Evolutionary conservation across 2,329 filamentous ascomycete species (phyloP).

Genomic region (Aspergillus arachidicola): DNA sequence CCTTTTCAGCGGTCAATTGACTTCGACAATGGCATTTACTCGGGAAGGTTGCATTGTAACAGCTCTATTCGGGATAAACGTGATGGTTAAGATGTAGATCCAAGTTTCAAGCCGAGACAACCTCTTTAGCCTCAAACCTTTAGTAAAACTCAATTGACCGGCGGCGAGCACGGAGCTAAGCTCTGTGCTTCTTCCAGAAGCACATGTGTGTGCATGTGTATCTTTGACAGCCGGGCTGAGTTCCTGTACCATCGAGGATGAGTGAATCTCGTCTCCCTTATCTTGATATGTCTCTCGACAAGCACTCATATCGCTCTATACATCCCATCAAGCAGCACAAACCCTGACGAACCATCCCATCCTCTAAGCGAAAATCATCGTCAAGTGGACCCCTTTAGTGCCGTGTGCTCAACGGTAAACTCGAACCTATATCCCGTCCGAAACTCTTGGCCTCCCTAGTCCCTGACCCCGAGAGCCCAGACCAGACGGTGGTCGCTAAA

Average conservation of each 20-base stretch:
- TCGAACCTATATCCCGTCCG: not conserved
- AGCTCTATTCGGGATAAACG: conserved; percentile 1
- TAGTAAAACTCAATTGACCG: not conserved
- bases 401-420: not conserved
- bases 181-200: not conserved
- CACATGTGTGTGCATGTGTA: not conserved
- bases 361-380: not conserved
- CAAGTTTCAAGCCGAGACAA: not conserved
- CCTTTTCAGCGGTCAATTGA: not conserved
- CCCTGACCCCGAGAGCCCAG: not conserved
- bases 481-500: not conserved
- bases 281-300: not conserved
- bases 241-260: not conserved
- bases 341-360: not conserved
- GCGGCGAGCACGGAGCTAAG: not conserved
- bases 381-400: not conserved
- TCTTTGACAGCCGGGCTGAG: not conserved
- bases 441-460: not conserved
- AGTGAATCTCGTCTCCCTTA: not conserved
- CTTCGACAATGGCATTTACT: not conserved
- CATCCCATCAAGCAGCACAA: not conserved
- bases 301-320: not conserved
- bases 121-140: not conserved
- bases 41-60: not conserved
- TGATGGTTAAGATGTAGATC: not conserved